These are phyloP conservation scores for Isabelozyma pseudorhagii DNA, from an alignment of 805 yeast genomes.

Conservation along the genomic window DNA sequence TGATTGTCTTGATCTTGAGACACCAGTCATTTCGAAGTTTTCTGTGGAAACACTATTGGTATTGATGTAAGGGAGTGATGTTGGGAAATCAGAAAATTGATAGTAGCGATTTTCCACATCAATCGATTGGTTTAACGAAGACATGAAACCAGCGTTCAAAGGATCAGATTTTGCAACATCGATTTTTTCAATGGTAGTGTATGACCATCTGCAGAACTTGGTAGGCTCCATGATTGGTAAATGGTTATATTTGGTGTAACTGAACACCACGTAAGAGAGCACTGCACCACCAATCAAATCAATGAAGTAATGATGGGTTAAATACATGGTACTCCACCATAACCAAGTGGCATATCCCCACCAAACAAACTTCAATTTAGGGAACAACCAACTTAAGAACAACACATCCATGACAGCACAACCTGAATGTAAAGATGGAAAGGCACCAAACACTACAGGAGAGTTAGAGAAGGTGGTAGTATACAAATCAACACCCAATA, in stretches of 20 bases:
- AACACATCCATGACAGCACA: constrained; percentile 92
- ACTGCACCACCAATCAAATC: constrained; percentile 93
- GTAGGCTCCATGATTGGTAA: constrained; percentile 58
- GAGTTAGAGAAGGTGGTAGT: constrained; percentile 79
- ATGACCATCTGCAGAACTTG: constrained; percentile 70
- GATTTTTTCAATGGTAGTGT: constrained; percentile 32
- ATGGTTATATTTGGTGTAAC: constrained; percentile 61
- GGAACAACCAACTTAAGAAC: constrained; percentile 81
- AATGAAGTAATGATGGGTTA: constrained; percentile 93
- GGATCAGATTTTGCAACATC: constrained; percentile 31
- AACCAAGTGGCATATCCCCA: constrained; percentile 83
- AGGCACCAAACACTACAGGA: constrained; percentile 92
- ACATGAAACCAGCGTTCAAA: constrained; percentile 11
- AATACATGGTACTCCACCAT: constrained; percentile 98
- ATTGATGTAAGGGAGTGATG: constrained; percentile 1
- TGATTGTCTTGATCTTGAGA: constrained; percentile 27
- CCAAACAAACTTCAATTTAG: constrained; percentile 62
- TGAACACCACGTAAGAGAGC: constrained; percentile 69
- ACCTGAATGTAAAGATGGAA: constrained; percentile 84
- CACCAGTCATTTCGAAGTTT: constrained; percentile 18
- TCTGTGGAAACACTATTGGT: constrained; percentile 3
- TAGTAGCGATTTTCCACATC: constrained; percentile 1
- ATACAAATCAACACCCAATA: constrained; percentile 79
- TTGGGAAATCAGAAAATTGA: constrained; percentile 1
- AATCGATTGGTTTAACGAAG: not conserved